These are phyloP conservation scores for Beauveria pseudobassiana DNA, from an alignment of 2,329 filamentous ascomycete genomes.

Conservation along the genomic window DNA sequence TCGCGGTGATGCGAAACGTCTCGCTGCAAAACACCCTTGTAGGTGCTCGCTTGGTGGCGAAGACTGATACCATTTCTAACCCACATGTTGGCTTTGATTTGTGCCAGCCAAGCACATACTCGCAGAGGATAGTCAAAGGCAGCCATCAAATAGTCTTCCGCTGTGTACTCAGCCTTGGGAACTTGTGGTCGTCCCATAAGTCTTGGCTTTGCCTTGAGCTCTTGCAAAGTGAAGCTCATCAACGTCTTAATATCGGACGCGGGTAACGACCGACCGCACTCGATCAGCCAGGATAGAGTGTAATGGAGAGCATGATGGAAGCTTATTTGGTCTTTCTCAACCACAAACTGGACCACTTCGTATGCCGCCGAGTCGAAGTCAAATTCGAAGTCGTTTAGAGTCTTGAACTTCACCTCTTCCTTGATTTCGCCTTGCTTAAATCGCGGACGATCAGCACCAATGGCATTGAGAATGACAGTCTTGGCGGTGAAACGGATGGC, in stretches of 20 bases:
- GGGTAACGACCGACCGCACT: constrained; percentile 72
- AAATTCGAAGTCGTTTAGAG: constrained; percentile 71
- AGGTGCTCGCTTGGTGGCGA: constrained; percentile 89
- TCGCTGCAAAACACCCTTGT: constrained; percentile 78
- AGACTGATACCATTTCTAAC: constrained; percentile 95
- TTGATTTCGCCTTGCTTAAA: constrained; percentile 87
- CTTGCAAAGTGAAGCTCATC: constrained; percentile 63
- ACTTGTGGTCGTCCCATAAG: constrained; percentile 54
- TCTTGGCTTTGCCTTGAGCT: constrained; percentile 58
- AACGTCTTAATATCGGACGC: constrained; percentile 59
- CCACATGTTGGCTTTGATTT: constrained; percentile 99
- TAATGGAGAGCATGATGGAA: constrained; percentile 98
- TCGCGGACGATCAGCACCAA: constrained; percentile 78
- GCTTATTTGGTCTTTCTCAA: constrained; percentile 86
- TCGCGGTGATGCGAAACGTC: constrained; percentile 94
- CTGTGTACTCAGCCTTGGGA: constrained; percentile 47
- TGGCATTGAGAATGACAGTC: constrained; percentile 78
- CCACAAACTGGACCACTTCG: constrained; percentile 74
- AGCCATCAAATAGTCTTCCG: constrained; percentile 76
- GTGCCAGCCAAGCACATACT: constrained; percentile 91
- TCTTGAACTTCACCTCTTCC: constrained; percentile 76
- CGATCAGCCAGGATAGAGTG: constrained; percentile 89
- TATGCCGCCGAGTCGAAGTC: constrained; percentile 51
- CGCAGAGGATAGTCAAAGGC: constrained; percentile 89
- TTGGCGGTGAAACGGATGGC: constrained; percentile 72